These are phyloP conservation scores for Ambrosiella xylebori DNA, from an alignment of 2,329 filamentous ascomycete genomes.

Conservation along the genomic window DNA sequence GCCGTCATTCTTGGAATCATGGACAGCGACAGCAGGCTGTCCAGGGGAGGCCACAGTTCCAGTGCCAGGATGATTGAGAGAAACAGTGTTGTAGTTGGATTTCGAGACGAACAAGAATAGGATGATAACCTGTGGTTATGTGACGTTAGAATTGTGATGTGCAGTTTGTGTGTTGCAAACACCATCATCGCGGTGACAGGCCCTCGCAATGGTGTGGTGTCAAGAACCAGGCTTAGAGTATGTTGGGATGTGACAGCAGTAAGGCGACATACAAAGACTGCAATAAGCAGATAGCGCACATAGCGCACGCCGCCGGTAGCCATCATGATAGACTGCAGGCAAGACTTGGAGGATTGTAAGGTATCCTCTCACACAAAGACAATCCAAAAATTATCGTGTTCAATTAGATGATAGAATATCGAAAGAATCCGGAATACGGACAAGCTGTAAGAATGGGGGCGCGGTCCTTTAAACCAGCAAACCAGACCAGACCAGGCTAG, in stretches of 20 bases:
- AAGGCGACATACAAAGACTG: slow-evolving; percentile 53
- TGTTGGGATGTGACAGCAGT: slow-evolving; percentile 8
- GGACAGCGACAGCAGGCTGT: slow-evolving; percentile 12
- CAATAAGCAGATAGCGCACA: slow-evolving; percentile 61
- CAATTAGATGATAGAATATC: background rate
- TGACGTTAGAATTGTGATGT: too few species aligned
- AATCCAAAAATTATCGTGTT: background rate
- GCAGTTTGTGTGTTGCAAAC: background rate
- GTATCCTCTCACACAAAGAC: background rate
- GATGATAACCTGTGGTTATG: slow-evolving; percentile 35
- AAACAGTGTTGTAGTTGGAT: slow-evolving; percentile 28
- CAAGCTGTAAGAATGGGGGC: background rate
- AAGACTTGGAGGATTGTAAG: background rate
- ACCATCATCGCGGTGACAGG: background rate
- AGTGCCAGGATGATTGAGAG: slow-evolving; percentile 16
- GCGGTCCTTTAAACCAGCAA: slow-evolving; percentile 6
- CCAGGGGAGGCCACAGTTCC: slow-evolving; percentile 13
- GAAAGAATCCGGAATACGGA: slow-evolving; percentile 1
- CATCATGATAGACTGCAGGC: slow-evolving; percentile 23
- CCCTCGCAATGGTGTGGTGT: background rate
- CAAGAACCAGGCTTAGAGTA: background rate
- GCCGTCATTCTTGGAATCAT: slow-evolving; percentile 11
- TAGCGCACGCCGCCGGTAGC: slow-evolving; percentile 59
- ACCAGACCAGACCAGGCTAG: background rate
- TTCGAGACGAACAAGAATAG: slow-evolving; percentile 70